Evolutionary conservation across 2,329 filamentous ascomycete genomes (phyloP), one percentile per base, ranked within the genome.

Genomic region (Didymella arachidicola): DNA sequence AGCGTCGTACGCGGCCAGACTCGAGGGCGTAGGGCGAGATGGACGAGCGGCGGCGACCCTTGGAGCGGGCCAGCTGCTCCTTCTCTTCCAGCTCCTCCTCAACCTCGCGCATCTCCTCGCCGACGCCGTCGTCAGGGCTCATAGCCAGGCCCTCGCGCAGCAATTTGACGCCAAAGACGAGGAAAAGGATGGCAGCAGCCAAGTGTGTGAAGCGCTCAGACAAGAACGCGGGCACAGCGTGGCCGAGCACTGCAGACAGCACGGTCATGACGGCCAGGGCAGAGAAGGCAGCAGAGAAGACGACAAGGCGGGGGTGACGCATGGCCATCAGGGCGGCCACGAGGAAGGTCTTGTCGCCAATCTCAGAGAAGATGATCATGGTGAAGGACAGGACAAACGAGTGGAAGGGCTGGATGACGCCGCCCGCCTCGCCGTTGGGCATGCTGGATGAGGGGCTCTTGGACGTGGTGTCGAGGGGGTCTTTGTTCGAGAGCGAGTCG

Each of bases 241-340:
- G 95, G 19, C 95, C 95, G 3, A 98, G 84, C 6, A 98, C 83
- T 8, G 95, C 95, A 1, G 95, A 98, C 16, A 99, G 85, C 10
- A 98, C 85, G 0, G 95, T 99, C 95, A 99, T 99, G 74, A 91
- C 86, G 59, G 97, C 86, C 44, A 99, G 83, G 10, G 95, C 96
- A 52, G 89, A 88, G 70, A 97, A 94, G n/a, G 95, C 95, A 7
- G 95, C 93, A 2, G 92, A 91, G 79, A 99, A 99, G 61, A 99
- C 95, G 12, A 98, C 85, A 64, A 97, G 82, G 51, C 95, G 89
- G 62, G 95, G 90, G 72, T 99, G 94, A 76, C 97, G 95, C 95
- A 99, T 99, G 12, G 95, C 95, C 95, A 99, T 99, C 18, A 99
- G 86, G 7, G 93, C 94, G 7, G 95, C 95, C 22, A 99, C 92